Conservation (phyloP, 2,329 filamentous ascomycete species). For the Furcasterigmium sp. region DNA sequence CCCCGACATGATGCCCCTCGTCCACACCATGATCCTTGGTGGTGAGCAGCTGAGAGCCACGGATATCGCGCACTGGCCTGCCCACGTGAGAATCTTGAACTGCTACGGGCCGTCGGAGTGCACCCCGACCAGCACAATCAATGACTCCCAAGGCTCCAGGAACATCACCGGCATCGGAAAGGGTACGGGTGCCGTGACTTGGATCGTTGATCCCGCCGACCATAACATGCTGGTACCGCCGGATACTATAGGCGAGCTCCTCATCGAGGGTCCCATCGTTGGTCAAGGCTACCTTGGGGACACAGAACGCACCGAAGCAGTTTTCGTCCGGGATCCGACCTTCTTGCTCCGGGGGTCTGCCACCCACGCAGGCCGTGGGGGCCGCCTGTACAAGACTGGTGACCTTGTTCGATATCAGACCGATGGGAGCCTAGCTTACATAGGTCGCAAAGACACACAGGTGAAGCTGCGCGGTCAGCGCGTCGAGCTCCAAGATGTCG, state of each 20-base stretch:
- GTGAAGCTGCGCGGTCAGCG: conserved; percentile 39
- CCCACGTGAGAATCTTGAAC: conserved; percentile 31
- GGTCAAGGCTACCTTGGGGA: not conserved
- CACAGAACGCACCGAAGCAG: conserved; percentile 46
- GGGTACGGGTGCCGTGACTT: conserved; percentile 8
- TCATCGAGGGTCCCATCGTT: too few species aligned
- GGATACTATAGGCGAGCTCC: conserved; percentile 12
- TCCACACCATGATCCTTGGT: conserved; percentile 7
- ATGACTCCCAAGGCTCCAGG: conserved; percentile 22
- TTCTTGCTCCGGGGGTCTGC: conserved; percentile 34
- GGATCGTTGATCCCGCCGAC: conserved; percentile 11
- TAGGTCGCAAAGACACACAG: conserved; percentile 24
- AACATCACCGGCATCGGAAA: conserved; percentile 14
- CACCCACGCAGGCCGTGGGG: conserved; percentile 28
- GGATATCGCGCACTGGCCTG: conserved; percentile 41
- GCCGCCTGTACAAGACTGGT: conserved; percentile 17
- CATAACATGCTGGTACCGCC: conserved; percentile 17
- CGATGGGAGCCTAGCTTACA: conserved; percentile 6
- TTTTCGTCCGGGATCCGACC: conserved; percentile 50
- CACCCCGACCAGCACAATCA: conserved; percentile 14
- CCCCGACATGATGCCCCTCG: conserved; percentile 2
- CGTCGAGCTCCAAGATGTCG: conserved; percentile 31
- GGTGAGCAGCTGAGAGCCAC: conserved; percentile 28
- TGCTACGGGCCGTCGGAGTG: not conserved
- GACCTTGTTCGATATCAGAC: conserved; percentile 27